A percentile compares a stretch with the other conserved stretches of the same genome.
Evolutionary conservation across 2,329 filamentous ascomycete species (phyloP).

Genomic region (Fusarium udum): DNA sequence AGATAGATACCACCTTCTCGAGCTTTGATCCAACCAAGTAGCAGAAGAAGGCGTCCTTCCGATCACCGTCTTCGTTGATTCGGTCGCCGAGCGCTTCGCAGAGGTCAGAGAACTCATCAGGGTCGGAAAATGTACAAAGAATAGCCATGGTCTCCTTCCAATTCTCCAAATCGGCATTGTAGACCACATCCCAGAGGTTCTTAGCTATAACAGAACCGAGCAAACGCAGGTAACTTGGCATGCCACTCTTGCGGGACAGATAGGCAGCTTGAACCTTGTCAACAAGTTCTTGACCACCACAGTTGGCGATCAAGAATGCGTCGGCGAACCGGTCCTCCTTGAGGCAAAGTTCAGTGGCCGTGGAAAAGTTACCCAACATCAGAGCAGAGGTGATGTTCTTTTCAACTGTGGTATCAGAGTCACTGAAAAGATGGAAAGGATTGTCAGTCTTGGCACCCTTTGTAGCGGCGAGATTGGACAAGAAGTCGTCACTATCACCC

Average conservation of each 20-base stretch:
- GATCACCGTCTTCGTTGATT: constrained; percentile 77
- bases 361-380: constrained; percentile 89
- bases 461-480: constrained; percentile 83
- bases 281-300: constrained; percentile 90
- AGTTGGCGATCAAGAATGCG: constrained; percentile 98
- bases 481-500: constrained; percentile 83
- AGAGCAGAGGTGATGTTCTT: constrained; percentile 87
- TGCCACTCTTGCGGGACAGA: constrained; percentile 80
- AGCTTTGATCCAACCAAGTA: constrained; percentile 95
- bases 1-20: constrained; percentile 95
- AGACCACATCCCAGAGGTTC: constrained; percentile 97
- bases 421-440: constrained; percentile 89
- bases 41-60: constrained; percentile 95
- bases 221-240: constrained; percentile 91
- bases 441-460: constrained; percentile 94
- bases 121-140: constrained; percentile 93
- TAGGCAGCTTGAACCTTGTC: constrained; percentile 95
- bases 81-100: constrained; percentile 95
- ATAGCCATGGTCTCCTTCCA: constrained; percentile 99
- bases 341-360: constrained; percentile 87
- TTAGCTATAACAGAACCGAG: constrained; percentile 93
- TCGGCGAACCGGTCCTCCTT: constrained; percentile 92
- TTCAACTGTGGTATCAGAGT: constrained; percentile 84
- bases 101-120: constrained; percentile 90
- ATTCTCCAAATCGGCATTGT: constrained; percentile 90